phyloP scores from a whole-genome alignment of 768 basidiomycete genomes.

The Tulasnella sp. region DNA sequence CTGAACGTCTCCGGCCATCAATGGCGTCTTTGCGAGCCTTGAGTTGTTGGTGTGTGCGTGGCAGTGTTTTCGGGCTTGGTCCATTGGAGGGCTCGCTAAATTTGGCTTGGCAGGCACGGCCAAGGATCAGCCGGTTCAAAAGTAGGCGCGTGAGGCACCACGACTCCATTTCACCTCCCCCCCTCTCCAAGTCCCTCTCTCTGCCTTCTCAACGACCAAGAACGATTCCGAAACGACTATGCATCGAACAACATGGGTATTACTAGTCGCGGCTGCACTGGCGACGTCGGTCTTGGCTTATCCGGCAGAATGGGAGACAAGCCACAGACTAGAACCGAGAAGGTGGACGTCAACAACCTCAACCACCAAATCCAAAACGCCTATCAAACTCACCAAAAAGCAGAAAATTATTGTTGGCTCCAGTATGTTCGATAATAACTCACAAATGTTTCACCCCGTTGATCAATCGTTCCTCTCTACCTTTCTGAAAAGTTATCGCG shows the following conservation, averaged over 20 bases:
- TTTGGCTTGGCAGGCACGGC: background rate
- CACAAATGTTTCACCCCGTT: too few species aligned
- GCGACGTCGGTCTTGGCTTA: background rate
- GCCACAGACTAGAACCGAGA: background rate
- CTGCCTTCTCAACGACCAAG: background rate
- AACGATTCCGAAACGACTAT: background rate
- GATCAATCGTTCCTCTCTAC: too few species aligned
- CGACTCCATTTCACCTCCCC: background rate
- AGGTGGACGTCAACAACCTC: too few species aligned
- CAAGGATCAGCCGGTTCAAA: background rate
- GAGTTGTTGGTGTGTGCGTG: too few species aligned
- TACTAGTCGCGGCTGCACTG: background rate
- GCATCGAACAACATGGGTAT: background rate
- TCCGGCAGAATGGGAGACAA: background rate
- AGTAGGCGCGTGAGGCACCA: background rate
- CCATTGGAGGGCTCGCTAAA: too few species aligned
- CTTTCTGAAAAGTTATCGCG: background rate
- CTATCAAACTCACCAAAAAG: background rate
- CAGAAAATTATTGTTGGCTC: background rate
- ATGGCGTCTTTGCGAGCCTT: too few species aligned
- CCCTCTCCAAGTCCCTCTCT: background rate
- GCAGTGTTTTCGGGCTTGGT: too few species aligned
- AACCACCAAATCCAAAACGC: too few species aligned
- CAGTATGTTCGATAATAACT: background rate
- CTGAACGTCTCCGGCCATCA: too few species aligned